These are phyloP conservation scores for Amanita thiersii DNA, from an alignment of 768 basidiomycete species.

Conservation along the genomic window DNA sequence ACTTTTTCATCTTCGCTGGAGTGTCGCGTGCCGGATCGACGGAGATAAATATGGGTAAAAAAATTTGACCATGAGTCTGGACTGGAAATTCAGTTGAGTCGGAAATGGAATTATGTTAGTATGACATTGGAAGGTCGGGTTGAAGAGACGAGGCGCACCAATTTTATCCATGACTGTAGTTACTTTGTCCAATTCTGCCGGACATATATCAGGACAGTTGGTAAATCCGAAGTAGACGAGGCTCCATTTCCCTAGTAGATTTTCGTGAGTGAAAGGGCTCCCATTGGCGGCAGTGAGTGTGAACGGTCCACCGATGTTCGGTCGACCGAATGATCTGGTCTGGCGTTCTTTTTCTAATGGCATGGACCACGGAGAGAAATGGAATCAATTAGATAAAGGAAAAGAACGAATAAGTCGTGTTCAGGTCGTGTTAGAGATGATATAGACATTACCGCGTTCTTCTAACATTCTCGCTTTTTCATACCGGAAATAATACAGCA, in stretches of 20 bases:
- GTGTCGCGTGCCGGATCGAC: conserved; percentile 94
- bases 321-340: conserved; percentile 69
- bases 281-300: conserved; percentile 58
- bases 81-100: conserved; percentile 33
- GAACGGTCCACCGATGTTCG: conserved; percentile 91
- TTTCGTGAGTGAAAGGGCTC: conserved; percentile 69
- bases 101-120: neutral
- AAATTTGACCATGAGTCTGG: conserved; percentile 56
- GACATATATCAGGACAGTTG: conserved; percentile 98
- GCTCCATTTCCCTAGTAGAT: conserved; percentile 88
- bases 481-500: conserved; percentile 82
- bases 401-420: conserved; percentile 3
- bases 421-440: conserved; percentile 4
- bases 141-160: conserved; percentile 39
- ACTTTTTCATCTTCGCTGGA: conserved; percentile 47
- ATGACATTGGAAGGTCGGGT: neutral
- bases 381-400: conserved; percentile 2
- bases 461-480: conserved; percentile 79
- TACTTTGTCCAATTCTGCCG: conserved; percentile 96
- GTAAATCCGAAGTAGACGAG: conserved; percentile 98
- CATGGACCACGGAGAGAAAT: too few relatives aligned
- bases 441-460: conserved; percentile 69
- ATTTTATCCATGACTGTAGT: conserved; percentile 63
- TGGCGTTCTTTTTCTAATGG: conserved; percentile 78
- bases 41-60: conserved; percentile 90